Percentiles rank a stretch among this genome's conserved stretches.
phyloP scores from a whole-genome alignment of 352 stramenopile genomes.

The Pythium rishiriense region DNA sequence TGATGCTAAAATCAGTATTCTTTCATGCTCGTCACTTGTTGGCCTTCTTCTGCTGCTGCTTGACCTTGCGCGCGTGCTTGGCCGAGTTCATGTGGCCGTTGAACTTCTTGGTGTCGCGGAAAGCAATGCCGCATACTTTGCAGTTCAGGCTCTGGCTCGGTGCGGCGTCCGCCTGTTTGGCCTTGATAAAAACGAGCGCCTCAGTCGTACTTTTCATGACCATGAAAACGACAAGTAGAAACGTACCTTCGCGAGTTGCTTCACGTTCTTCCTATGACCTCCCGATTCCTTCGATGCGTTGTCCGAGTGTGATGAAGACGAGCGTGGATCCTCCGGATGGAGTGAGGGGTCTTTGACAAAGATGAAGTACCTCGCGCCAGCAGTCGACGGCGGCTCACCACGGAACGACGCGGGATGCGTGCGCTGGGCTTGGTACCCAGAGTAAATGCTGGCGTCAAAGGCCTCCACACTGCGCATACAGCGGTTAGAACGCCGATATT shows the following conservation, averaged over 20 bases:
- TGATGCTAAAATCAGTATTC: not conserved
- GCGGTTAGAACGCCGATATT: not conserved
- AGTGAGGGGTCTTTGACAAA: slow-evolving; percentile 48
- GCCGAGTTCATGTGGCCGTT: slow-evolving; percentile 87
- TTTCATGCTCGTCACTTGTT: not conserved
- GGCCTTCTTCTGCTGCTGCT: slow-evolving; percentile 44
- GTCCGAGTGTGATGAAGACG: not conserved
- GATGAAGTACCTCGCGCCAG: slow-evolving; percentile 67
- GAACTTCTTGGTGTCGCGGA: slow-evolving; percentile 77
- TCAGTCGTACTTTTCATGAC: too few relatives aligned
- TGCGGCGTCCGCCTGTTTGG: slow-evolving; percentile 17
- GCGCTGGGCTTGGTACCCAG: slow-evolving; percentile 73
- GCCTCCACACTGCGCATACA: slow-evolving; percentile 46
- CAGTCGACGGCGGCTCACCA: slow-evolving; percentile 70
- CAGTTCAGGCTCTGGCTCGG: slow-evolving; percentile 41
- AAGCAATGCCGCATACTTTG: slow-evolving; percentile 53
- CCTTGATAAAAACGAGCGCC: too few relatives aligned
- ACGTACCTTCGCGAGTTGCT: slow-evolving; percentile 3
- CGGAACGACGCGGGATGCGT: slow-evolving; percentile 76
- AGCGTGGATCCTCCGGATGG: slow-evolving; percentile 33
- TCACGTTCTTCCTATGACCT: slow-evolving; percentile 7
- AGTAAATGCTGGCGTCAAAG: slow-evolving; percentile 69
- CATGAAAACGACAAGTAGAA: too few relatives aligned
- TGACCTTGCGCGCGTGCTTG: slow-evolving; percentile 77
- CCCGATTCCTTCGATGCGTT: slow-evolving; percentile 1